phyloP scores from a whole-genome alignment of 1,284 basidiomycete species.

The Tilletiopsis washingtonensis region DNA sequence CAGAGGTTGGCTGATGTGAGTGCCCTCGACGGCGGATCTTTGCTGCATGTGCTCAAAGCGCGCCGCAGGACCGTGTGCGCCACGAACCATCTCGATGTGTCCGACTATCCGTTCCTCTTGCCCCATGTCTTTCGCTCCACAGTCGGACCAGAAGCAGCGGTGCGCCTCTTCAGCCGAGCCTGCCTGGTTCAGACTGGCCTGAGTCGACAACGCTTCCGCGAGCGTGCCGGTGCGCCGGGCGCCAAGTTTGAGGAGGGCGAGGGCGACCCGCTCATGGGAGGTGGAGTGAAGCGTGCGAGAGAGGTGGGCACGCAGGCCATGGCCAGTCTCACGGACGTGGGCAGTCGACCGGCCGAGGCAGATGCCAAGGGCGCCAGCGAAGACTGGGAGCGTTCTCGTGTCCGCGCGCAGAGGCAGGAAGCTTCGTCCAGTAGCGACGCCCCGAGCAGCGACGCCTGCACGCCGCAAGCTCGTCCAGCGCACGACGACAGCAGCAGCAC shows the following conservation, averaged over 20 bases:
- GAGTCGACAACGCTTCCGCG: constrained; percentile 11
- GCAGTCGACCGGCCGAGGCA: no score
- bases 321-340: not conserved
- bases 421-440: no score
- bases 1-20: constrained; percentile 36
- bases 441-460: no score
- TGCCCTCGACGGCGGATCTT: no score
- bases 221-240: not conserved
- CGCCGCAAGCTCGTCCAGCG: no score
- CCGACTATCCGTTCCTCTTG: constrained; percentile 32
- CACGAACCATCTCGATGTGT: constrained; percentile 29
- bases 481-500: no score
- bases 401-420: not conserved
- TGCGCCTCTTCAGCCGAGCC: constrained; percentile 19
- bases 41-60: no score
- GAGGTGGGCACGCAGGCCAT: not conserved
- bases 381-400: no score
- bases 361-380: not conserved
- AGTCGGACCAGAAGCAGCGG: constrained; percentile 18
- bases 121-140: constrained; percentile 34
- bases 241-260: not conserved
- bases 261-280: not conserved
- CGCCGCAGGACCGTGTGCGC: not conserved
- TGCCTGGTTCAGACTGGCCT: constrained; percentile 26
- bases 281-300: not conserved